A percentile compares a stretch with the other conserved stretches of the same genome.
Conservation (phyloP, 371 early-diverging fungal genomes). For the Circinella umbellata region DNA sequence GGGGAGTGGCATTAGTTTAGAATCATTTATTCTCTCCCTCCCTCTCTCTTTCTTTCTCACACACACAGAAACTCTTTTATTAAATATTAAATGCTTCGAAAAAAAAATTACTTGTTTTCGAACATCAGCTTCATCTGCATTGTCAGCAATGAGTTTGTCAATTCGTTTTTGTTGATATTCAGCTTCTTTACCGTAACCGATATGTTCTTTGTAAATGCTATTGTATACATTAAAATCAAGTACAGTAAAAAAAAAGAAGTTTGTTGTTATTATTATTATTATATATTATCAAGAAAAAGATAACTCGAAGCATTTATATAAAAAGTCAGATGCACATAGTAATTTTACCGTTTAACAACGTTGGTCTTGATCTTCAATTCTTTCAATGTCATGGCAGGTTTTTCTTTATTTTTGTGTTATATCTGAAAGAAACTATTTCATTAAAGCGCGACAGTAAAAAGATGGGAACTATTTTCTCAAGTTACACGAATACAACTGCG, state of each 20-base stretch:
- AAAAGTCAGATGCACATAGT: no score
- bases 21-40: no score
- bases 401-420: background rate
- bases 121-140: conserved; percentile 70
- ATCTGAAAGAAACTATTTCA: no score
- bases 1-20: no score
- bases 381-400: conserved; percentile 45
- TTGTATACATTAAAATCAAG: background rate
- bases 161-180: conserved; percentile 68
- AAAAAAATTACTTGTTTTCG: conserved; percentile 67
- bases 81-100: no score
- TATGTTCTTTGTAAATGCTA: conserved; percentile 68
- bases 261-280: no score
- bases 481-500: no score
- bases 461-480: background rate
- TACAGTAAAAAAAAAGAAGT: background rate
- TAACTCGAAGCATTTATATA: background rate
- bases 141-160: conserved; percentile 60
- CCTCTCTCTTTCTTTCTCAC: no score
- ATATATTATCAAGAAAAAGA: background rate
- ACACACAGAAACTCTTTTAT: no score
- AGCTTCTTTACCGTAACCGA: conserved; percentile 67
- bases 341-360: conserved; percentile 66
- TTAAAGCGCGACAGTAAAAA: background rate
- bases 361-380: conserved; percentile 76